Evolutionary conservation across 139 green algal genomes (phyloP), one percentile per base, ranked within the genome.

Genomic region (Chlamydomonas asymmetrica): DNA sequence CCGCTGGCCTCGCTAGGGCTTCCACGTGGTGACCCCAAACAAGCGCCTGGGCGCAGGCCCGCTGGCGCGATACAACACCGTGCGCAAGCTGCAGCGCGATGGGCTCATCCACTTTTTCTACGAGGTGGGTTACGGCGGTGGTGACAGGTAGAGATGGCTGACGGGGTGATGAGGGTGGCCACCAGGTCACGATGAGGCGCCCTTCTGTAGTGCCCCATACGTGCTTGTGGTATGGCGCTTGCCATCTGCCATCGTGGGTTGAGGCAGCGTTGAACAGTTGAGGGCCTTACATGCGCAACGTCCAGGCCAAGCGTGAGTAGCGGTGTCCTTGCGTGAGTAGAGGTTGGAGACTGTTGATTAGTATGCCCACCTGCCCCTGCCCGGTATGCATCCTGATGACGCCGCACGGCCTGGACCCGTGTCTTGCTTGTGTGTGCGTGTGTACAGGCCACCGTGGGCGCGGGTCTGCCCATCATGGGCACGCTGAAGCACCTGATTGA

Each of bases 21-120:
- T 97, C 75, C 90, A 97, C 85, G 85, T 97, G 69, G 90, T 97
- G 75, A 98, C 94, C 5, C 93, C 93, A 74, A 98, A 98, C 91
- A 99, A 99, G 87, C 98, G 98, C 87, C 84, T 97, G 27, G 94
- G 92, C 76, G 90, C 81, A 10, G 96, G 96, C 1, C 85, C 89
- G 0, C 78, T 98, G 62, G 75, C 89, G 37, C 86, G 86, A 66
- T 99, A 99, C 88, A 72, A 86, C 25, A 79, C 79, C 8, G 82
- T 99, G 37, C 86, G 92, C 25, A 62, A 88, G 43, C 73, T 96
- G 75, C 92, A 97, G 85, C 74, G 95, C 5, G 83, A 91, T 37
- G 92, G 80, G 34, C 98, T 97, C 91, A 98, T 91, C 66, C 96
- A 99, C 81, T 98, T 94, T 84, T 97, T 98, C 78, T 98, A 98